Evolutionary conservation across 257 asterid species (phyloP).

Genomic region (Scutellaria barbata): DNA sequence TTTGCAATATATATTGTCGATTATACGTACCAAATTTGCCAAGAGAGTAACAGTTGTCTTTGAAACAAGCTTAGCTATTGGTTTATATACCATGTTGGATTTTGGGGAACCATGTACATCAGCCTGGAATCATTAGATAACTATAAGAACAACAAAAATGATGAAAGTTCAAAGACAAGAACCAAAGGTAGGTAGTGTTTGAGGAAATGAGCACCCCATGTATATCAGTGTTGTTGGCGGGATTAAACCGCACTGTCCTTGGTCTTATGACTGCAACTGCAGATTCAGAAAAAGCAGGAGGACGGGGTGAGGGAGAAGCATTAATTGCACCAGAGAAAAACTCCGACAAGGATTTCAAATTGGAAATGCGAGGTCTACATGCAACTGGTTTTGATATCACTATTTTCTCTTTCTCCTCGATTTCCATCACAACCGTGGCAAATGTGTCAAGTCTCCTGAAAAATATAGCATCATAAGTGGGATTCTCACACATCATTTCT

Average conservation of each 20-base stretch:
- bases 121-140: conserved; percentile 46
- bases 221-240: conserved; percentile 35
- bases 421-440: conserved; percentile 48
- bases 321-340: conserved; percentile 52
- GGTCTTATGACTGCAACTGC: conserved; percentile 64
- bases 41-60: conserved; percentile 59
- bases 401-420: conserved; percentile 50
- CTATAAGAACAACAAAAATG: conserved; percentile 11
- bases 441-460: conserved; percentile 35
- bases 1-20: background rate
- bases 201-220: conserved; percentile 34
- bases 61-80: conserved; percentile 74
- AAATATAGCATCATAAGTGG: conserved; percentile 14
- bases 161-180: background rate
- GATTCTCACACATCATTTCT: no score
- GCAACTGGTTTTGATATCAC: conserved; percentile 85
- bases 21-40: conserved; percentile 68
- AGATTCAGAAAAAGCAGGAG: conserved; percentile 40
- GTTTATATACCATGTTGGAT: conserved; percentile 64
- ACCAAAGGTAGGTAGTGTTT: background rate
- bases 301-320: conserved; percentile 40
- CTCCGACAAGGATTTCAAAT: conserved; percentile 55
- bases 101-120: conserved; percentile 38
- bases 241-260: conserved; percentile 61
- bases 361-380: conserved; percentile 63